Evolutionary conservation across 768 basidiomycete species (phyloP).

Genomic region (Ramaria rubella): DNA sequence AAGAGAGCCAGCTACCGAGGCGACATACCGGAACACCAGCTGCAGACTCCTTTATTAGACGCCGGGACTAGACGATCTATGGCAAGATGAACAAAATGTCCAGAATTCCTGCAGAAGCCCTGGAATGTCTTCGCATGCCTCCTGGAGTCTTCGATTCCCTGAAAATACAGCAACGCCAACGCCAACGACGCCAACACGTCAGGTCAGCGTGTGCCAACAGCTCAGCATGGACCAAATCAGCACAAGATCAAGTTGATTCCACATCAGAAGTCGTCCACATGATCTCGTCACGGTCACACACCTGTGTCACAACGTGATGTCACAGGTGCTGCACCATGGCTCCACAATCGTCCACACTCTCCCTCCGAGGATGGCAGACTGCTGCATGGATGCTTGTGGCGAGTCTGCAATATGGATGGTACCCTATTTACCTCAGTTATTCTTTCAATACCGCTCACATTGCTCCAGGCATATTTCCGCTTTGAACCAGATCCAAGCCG

Average conservation of each 20-base stretch:
- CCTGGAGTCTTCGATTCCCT: too few species aligned
- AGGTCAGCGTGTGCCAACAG: too few species aligned
- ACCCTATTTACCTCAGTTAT: neutral
- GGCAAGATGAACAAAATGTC: neutral
- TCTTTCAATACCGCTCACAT: constrained; percentile 26
- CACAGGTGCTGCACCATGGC: constrained; percentile 1
- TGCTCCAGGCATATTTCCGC: constrained; percentile 93
- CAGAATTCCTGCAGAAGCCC: neutral
- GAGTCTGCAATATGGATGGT: constrained; percentile 12
- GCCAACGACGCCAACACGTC: too few species aligned
- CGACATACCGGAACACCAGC: too few species aligned
- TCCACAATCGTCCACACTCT: constrained; percentile 5
- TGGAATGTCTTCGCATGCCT: neutral
- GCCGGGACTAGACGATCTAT: neutral
- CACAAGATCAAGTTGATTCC: too few species aligned
- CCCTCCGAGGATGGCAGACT: constrained; percentile 7
- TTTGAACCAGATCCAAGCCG: constrained; percentile 80
- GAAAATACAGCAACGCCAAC: too few species aligned
- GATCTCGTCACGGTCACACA: neutral
- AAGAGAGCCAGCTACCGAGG: too few species aligned
- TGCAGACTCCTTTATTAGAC: neutral
- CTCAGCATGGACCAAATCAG: too few species aligned
- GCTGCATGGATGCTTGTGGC: constrained; percentile 7
- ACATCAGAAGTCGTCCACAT: neutral
- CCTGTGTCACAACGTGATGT: neutral